A percentile compares a stretch with the other conserved stretches of the same genome.
phyloP scores from a whole-genome alignment of 768 basidiomycete genomes.

The Aureoboletus auriporus region DNA sequence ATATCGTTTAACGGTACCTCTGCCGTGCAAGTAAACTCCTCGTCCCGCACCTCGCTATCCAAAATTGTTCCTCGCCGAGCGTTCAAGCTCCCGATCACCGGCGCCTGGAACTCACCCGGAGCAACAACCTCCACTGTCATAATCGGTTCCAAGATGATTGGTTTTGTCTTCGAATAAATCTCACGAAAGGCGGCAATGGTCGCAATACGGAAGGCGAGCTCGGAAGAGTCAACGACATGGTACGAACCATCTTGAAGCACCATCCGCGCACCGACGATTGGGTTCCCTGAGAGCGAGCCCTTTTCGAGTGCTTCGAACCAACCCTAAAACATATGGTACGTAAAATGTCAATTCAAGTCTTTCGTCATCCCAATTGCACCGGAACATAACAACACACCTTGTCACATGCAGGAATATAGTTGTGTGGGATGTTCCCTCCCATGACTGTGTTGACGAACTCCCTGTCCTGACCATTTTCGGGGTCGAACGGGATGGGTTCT shows the following conservation, averaged over 20 bases:
- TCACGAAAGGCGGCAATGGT: conserved; percentile 93
- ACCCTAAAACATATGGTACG: conserved; percentile 47
- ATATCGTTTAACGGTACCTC: conserved; percentile 97
- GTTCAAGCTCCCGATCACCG: conserved; percentile 93
- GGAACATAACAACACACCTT: conserved; percentile 50
- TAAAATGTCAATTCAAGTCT: neutral
- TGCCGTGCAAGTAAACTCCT: conserved; percentile 89
- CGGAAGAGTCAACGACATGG: conserved; percentile 95
- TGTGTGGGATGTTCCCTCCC: conserved; percentile 87
- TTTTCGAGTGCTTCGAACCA: conserved; percentile 94
- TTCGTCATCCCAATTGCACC: neutral
- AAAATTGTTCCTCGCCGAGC: conserved; percentile 89
- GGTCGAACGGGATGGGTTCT: conserved; percentile 77
- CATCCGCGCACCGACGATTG: conserved; percentile 80
- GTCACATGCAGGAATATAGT: conserved; percentile 92
- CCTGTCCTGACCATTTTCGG: conserved; percentile 76
- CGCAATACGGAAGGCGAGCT: conserved; percentile 89
- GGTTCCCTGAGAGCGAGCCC: conserved; percentile 84
- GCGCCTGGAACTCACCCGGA: conserved; percentile 92
- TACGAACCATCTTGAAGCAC: conserved; percentile 88
- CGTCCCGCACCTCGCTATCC: conserved; percentile 94
- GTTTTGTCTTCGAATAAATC: conserved; percentile 68
- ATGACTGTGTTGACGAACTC: conserved; percentile 87
- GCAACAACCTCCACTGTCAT: conserved; percentile 98
- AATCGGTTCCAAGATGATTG: conserved; percentile 93